Evolutionary conservation across 2,329 filamentous ascomycete genomes (phyloP).

Genomic region (Cladosporium sp.): DNA sequence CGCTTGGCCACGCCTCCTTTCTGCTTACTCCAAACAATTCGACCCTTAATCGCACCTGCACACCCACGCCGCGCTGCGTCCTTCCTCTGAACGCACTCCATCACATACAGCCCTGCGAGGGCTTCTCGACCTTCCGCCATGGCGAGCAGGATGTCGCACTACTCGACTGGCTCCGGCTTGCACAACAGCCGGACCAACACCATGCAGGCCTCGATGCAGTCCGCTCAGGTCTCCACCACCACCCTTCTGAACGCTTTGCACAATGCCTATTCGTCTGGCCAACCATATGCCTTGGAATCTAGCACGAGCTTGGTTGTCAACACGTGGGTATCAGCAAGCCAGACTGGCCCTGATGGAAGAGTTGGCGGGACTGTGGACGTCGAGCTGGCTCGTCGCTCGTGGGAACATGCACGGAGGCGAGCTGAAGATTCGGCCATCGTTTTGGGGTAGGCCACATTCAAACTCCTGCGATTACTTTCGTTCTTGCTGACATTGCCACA

Average conservation of each 20-base stretch:
- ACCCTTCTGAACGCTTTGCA: conserved; percentile 89
- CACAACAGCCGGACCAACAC: conserved; percentile 49
- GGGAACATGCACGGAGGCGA: conserved; percentile 91
- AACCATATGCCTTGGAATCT: conserved; percentile 81
- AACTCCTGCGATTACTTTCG: neutral
- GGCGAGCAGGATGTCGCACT: conserved; percentile 57
- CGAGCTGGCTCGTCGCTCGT: conserved; percentile 71
- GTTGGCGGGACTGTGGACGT: conserved; percentile 74
- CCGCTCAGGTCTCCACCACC: conserved; percentile 81
- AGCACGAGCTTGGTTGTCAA: conserved; percentile 91
- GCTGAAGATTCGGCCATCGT: conserved; percentile 94
- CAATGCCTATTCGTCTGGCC: conserved; percentile 73
- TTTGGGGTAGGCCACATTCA: conserved; percentile 58
- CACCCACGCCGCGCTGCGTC: neutral
- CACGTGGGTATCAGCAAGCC: conserved; percentile 82
- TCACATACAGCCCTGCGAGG: neutral
- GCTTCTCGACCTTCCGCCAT: conserved; percentile 36
- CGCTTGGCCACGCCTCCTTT: conserved; percentile 1
- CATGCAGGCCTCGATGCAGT: conserved; percentile 39
- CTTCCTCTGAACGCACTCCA: conserved; percentile 2
- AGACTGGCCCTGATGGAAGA: conserved; percentile 61
- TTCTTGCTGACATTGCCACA: conserved; percentile 32
- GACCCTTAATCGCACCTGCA: neutral
- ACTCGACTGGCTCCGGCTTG: conserved; percentile 53
- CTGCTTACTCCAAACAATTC: conserved; percentile 4